Percentiles rank a stretch among this genome's conserved stretches.
phyloP scores from a whole-genome alignment of 1,284 basidiomycete genomes.

The Marasmius oreades region DNA sequence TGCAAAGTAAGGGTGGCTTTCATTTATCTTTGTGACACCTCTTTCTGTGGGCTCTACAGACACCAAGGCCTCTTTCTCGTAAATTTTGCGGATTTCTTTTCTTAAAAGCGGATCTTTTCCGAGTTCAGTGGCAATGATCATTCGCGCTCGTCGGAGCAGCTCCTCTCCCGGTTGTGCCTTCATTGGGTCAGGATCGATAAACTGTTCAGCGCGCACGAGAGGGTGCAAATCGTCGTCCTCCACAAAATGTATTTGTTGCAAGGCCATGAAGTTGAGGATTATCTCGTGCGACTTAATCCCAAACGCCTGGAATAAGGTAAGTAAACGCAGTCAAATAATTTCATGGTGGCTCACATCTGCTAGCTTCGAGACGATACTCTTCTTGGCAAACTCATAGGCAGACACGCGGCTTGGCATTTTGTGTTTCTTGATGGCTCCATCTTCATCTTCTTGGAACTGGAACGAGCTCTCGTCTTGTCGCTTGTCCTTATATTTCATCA shows the following conservation, averaged over 20 bases:
- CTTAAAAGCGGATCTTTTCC: conserved; percentile 91
- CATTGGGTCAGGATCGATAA: conserved; percentile 60
- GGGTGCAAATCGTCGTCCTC: conserved; percentile 80
- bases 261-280: conserved; percentile 72
- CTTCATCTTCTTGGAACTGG: conserved; percentile 67
- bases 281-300: conserved; percentile 79
- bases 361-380: conserved; percentile 70
- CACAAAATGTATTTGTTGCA: conserved; percentile 60
- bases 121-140: conserved; percentile 88
- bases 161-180: conserved; percentile 60
- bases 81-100: conserved; percentile 74
- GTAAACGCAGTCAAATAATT: neutral
- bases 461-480: conserved; percentile 61
- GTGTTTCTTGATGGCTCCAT: conserved; percentile 56
- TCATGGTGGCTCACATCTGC: conserved; percentile 55
- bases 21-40: conserved; percentile 88
- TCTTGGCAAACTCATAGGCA: conserved; percentile 83
- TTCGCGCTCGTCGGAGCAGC: conserved; percentile 70
- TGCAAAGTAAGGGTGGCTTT: conserved; percentile 87
- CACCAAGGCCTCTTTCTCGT: conserved; percentile 77
- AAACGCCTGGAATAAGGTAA: conserved; percentile 51
- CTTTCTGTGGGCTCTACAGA: conserved; percentile 88
- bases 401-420: conserved; percentile 87
- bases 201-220: conserved; percentile 71
- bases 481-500: conserved; percentile 80